phyloP scores from a whole-genome alignment of 2,329 filamentous ascomycete genomes.

The Cytospora chrysosperma region DNA sequence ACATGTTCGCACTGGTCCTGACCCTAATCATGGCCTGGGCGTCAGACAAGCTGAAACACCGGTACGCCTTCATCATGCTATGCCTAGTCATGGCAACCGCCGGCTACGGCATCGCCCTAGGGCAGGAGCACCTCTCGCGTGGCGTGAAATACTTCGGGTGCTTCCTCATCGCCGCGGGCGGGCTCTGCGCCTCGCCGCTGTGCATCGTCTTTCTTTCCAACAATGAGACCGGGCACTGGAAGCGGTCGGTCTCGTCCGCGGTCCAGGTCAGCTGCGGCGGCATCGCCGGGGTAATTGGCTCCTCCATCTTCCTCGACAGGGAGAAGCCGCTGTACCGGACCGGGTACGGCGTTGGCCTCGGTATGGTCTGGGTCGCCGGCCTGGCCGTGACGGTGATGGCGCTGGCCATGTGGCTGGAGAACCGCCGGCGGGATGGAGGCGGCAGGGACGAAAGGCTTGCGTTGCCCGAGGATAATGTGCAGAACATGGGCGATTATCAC shows the following conservation, averaged over 20 bases:
- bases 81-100: slow-evolving; percentile 49
- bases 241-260: slow-evolving; percentile 52
- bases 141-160: slow-evolving; percentile 54
- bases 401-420: slow-evolving; percentile 35
- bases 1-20: slow-evolving; percentile 34
- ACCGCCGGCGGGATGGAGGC: slow-evolving; percentile 35
- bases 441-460: slow-evolving; percentile 33
- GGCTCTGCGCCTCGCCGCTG: slow-evolving; percentile 55
- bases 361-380: slow-evolving; percentile 44
- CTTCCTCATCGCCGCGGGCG: slow-evolving; percentile 53
- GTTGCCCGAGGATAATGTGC: slow-evolving; percentile 29
- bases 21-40: slow-evolving; percentile 39
- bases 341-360: slow-evolving; percentile 49
- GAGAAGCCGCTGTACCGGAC: slow-evolving; percentile 50
- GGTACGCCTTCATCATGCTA: slow-evolving; percentile 53
- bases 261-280: slow-evolving; percentile 53
- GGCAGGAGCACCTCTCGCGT: slow-evolving; percentile 45
- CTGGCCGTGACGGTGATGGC: slow-evolving; percentile 35
- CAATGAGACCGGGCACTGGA: slow-evolving; percentile 57
- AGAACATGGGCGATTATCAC: slow-evolving; percentile 40
- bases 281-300: slow-evolving; percentile 48
- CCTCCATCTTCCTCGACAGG: slow-evolving; percentile 48
- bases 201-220: slow-evolving; percentile 57
- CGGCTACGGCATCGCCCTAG: slow-evolving; percentile 56
- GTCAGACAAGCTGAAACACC: slow-evolving; percentile 50